Base-by-base conservation (phyloP, 257 asterid genomes). In the Nicotiana benthamiana region DNA sequence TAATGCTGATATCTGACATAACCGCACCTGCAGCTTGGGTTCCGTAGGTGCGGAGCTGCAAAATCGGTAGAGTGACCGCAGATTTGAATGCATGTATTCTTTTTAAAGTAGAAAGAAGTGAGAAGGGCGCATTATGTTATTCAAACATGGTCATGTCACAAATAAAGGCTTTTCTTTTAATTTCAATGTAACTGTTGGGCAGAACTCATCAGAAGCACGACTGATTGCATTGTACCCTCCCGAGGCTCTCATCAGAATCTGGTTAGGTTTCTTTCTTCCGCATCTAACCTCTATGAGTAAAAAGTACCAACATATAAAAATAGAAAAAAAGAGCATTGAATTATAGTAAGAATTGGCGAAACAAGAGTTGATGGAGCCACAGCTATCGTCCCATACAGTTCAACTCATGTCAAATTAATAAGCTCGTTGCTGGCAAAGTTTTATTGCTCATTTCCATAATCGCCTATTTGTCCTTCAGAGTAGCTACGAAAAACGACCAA, bases 211-310 rank as follows among this genome's bases (percentile, higher is more conserved):
- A 51, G 56, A 13, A 3, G 6, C 56, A 51, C 18, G 56, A 51
- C 56, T 51, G 18, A 51, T 51, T 30, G 6, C 6, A 32, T 32
- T 48, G 61, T 74, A 74, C 79, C 79, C 61, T 46, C 61, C 61
- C 79, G 79, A 74, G 60, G 79, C 17, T 24, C 61, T 56, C 24
- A 74, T 48, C 61, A 48, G 79, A 74, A 48, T 74, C 79, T 51
- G 56, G 56, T 51, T 13, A 51, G 56, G 56, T 51, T 51, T 51
- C 56, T 51, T 51, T 51, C 18, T 51, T 51, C 56, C 13, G 56
- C 18, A 51, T 51, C 56, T 51, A 51, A 51, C 17, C 56, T 51
- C 56, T 51, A 15, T 13, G 6, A 13, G 48, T 40, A 51, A 51
- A 51, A 51, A 51, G 56, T 51, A 51, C 56, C 18, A 40, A 15